phyloP scores from a whole-genome alignment of 805 yeast genomes.

The Saturnispora silvae region DNA sequence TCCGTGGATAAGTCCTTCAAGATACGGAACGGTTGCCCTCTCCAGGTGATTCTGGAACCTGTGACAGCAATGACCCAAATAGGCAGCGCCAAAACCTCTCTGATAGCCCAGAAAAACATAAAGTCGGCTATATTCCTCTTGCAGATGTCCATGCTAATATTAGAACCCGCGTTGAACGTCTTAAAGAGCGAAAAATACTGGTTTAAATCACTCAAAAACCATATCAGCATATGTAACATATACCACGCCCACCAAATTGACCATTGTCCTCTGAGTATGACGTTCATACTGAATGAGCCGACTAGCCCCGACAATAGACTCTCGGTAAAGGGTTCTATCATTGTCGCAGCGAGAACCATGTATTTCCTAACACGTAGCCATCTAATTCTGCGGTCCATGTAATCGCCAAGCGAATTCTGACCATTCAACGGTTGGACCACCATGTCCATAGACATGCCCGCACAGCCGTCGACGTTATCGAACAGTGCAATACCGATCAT shows the following conservation, averaged over 20 bases:
- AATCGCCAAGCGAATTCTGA: conserved; percentile 36
- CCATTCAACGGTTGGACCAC: conserved; percentile 63
- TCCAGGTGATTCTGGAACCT: conserved; percentile 70
- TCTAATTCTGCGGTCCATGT: conserved; percentile 57
- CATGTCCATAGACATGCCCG: conserved; percentile 69
- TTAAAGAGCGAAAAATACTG: conserved; percentile 41
- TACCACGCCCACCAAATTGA: conserved; percentile 25
- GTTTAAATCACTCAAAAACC: conserved; percentile 56
- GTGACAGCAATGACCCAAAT: conserved; percentile 74
- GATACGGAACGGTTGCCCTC: conserved; percentile 67
- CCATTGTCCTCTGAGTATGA: conserved; percentile 27
- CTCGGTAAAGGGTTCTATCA: conserved; percentile 83
- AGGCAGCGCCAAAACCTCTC: conserved; percentile 73
- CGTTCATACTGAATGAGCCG: conserved; percentile 52
- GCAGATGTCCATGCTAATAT: neutral
- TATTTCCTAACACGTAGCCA: conserved; percentile 83
- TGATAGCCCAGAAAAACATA: conserved; percentile 45
- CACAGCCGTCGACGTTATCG: conserved; percentile 56
- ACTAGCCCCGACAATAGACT: conserved; percentile 53
- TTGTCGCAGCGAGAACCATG: conserved; percentile 78
- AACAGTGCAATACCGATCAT: conserved; percentile 84
- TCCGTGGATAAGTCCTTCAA: conserved; percentile 70
- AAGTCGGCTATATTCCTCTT: conserved; percentile 12
- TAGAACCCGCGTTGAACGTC: conserved; percentile 9
- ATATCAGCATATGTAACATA: conserved; percentile 41